Evolutionary conservation across 345 rosid species (phyloP).

Genomic region (Reutealis trisperma): DNA sequence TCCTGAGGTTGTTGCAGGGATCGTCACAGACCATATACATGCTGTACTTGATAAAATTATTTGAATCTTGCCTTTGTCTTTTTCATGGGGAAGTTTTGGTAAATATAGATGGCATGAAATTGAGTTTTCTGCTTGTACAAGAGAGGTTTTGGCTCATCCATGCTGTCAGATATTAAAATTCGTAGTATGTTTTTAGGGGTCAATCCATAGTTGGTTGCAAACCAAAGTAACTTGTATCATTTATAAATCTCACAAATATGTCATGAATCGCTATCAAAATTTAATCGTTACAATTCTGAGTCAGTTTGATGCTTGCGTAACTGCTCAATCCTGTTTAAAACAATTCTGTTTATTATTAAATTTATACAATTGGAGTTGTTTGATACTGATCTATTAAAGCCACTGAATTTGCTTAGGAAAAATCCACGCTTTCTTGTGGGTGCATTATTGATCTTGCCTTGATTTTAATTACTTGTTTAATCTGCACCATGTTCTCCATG

Average conservation of each 20-base stretch:
- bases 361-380: too few species aligned
- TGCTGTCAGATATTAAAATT: not conserved
- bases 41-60: slow-evolving; percentile 27
- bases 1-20: slow-evolving; percentile 63
- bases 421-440: too few species aligned
- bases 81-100: not conserved
- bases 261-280: not conserved
- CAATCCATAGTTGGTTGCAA: not conserved
- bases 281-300: not conserved
- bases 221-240: not conserved
- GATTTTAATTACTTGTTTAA: too few species aligned
- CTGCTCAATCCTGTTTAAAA: too few species aligned
- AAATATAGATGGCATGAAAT: too few species aligned
- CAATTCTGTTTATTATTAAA: too few species aligned
- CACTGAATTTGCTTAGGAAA: too few species aligned
- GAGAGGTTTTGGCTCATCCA: not conserved
- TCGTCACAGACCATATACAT: slow-evolving; percentile 49
- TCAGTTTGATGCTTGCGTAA: not conserved
- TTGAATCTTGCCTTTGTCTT: not conserved
- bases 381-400: too few species aligned
- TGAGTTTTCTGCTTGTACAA: not conserved
- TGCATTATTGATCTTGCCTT: too few species aligned
- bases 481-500: too few species aligned
- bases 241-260: not conserved
- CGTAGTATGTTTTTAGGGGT: not conserved